Base-by-base conservation (phyloP, 345 rosid genomes). In the Eucalyptus polyanthemos region DNA sequence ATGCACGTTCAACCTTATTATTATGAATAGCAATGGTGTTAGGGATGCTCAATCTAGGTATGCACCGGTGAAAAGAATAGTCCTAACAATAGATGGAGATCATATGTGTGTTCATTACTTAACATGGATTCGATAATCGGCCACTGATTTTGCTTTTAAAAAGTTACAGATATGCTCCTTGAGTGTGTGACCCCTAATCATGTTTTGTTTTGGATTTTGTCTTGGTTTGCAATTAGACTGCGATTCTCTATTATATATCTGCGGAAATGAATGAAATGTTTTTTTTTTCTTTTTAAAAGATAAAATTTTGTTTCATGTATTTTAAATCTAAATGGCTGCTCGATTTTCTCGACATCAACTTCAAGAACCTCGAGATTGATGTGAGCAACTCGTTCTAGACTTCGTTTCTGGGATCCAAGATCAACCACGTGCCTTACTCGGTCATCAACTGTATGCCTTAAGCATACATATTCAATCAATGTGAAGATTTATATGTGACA, bases 11-110 rank as follows among this genome's bases (percentile, higher is more conserved):
- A 53, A 53, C 25, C 58, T 53, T 53, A 53, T 53, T 53, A 53
- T 53, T 53, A 0, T 53, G 24, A 53, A 53, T 0, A 53, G 0
- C 9, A 0, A 53, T 53, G 58, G 10, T 19, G 11, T 19, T 53
- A 53, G 24, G 24, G 24, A 53, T 0, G 9, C 58, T 53, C 0
- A 53, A 53, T 53, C 58, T 53, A 53, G 58, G 2, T 53, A 53
- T 53, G 58, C 58, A 53, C 0, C 0, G 1, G 24, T 1, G 5
- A 19, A 53, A 53, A 4, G 58, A 53, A 53, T 0, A 53, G 25
- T 53, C 2, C 25, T 53, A 53, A 19, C 9, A 8, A 53, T 53
- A 53, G 25, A 53, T 21, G 25, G 58, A 53, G 0, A 53, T 53
- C 0, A 53, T 0, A 19, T 19, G 0, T 53, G 58, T 8, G 11